phyloP scores from a whole-genome alignment of 495 filamentous ascomycete genomes.

The Penicillium roqueforti region DNA sequence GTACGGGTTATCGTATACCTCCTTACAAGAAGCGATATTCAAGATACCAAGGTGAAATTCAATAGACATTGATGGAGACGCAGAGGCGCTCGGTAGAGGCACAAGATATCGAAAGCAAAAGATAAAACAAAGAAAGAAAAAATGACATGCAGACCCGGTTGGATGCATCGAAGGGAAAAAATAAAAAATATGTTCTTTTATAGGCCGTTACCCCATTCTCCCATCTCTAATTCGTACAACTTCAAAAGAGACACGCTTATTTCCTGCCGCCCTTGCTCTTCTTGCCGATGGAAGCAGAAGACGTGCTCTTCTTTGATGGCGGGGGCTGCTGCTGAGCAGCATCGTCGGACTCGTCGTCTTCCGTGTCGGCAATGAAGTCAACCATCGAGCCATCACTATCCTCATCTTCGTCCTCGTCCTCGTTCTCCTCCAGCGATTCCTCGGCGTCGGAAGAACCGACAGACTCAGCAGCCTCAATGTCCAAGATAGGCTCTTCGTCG shows the following conservation, averaged over 20 bases:
- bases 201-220: conserved; percentile 12
- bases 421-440: conserved; percentile 43
- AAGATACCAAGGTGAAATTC: background rate
- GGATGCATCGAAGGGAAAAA: conserved; percentile 14
- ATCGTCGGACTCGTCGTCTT: conserved; percentile 41
- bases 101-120: conserved; percentile 11
- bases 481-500: conserved; percentile 35
- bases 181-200: conserved; percentile 15
- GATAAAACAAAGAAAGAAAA: conserved; percentile 4
- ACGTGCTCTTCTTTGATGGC: conserved; percentile 39
- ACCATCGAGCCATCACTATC: conserved; percentile 43
- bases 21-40: background rate
- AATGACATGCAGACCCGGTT: conserved; percentile 8
- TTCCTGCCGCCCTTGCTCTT: conserved; percentile 37
- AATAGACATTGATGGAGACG: conserved; percentile 7
- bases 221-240: conserved; percentile 20
- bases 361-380: conserved; percentile 46
- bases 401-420: conserved; percentile 42
- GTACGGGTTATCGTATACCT: too few species aligned
- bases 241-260: conserved; percentile 14
- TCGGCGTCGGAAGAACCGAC: conserved; percentile 47
- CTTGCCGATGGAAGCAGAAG: conserved; percentile 12
- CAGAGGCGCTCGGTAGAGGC: conserved; percentile 10
- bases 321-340: conserved; percentile 30
- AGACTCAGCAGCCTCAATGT: conserved; percentile 46